These are phyloP conservation scores for Candida schatavii DNA, from an alignment of 805 yeast species.

Conservation along the genomic window DNA sequence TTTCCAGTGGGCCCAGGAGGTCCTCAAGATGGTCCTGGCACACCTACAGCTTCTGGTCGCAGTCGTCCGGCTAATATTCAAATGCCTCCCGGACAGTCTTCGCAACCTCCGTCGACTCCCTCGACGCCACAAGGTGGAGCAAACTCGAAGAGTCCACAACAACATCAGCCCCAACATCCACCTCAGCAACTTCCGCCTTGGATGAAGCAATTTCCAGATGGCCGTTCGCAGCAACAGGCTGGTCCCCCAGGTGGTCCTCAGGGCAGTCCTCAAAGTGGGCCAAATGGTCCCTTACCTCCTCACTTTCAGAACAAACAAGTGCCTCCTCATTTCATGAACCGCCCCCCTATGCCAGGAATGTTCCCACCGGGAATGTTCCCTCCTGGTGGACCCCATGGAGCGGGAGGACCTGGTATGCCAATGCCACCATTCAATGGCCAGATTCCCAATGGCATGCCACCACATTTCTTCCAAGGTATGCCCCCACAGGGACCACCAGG, in stretches of 20 bases:
- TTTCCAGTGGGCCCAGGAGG: not conserved
- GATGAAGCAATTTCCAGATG: constrained; percentile 19
- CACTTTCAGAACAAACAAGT: constrained; percentile 9
- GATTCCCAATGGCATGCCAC: constrained; percentile 4
- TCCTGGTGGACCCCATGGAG: constrained; percentile 23
- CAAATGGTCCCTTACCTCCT: constrained; percentile 6
- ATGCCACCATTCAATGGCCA: constrained; percentile 16
- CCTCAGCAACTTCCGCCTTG: constrained; percentile 23
- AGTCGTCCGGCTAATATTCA: not conserved
- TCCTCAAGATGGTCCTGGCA: not conserved
- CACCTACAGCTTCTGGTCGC: not conserved
- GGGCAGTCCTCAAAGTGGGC: constrained; percentile 11
- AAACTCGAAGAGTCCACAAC: constrained; percentile 12
- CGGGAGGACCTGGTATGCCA: constrained; percentile 18
- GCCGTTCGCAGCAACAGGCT: constrained; percentile 10
- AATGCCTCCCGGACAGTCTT: constrained; percentile 1
- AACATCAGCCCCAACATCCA: constrained; percentile 10
- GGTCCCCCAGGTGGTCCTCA: constrained; percentile 12
- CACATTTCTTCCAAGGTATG: constrained; percentile 10
- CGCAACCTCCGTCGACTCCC: not conserved
- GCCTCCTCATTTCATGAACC: constrained; percentile 5
- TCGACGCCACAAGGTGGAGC: not conserved
- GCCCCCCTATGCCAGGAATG: constrained; percentile 18
- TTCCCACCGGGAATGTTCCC: constrained; percentile 41
- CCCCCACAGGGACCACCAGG: constrained; percentile 12